Evolutionary conservation across 257 asterid genomes (phyloP), one percentile per base, ranked within the genome.

Genomic region (Orobanche coerulescens): DNA sequence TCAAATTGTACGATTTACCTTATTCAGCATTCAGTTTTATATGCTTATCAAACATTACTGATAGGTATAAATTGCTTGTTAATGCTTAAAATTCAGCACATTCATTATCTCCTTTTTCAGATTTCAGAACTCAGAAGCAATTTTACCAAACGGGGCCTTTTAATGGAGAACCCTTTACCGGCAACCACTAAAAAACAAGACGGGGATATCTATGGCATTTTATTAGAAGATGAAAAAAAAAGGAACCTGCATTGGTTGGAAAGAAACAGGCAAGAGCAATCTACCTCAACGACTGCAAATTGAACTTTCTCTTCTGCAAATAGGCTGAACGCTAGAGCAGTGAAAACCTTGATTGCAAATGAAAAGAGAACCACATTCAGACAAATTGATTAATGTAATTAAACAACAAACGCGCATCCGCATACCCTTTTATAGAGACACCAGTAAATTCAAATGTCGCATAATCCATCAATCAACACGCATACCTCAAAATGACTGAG

Each of bases 401-500:
- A 43, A 66, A 46, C 26, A 44, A 19, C 37, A 51, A 25, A 68
- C 5, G 7, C 6, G 42, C 16, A 50, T 34, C 51, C 63, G 28
- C 62, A 25, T 5, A 23, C 54, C 61, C 44, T 10, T 25, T 49
- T 15, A 28, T 64, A 23, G 51, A 37, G 37, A 24, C 30, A 46
- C 56, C 47, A 57, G n/a, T 25, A 30, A 30, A 43, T 42, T 19
- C 46, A 34, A 62, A 61, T 47, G 51, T 22, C 48, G 28, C 7
- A 23, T 3, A 47, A 54, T 18, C 2, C 36, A 66, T 39, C 48
- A 28, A 69, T 49, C 61, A 33, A 53, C 55, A 66, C 44, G 61
- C 61, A 70, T 66, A 87, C 98, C 96, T 92, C 98, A 70, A 92
- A 92, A 67, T 92, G 97, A 82, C 89, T 84, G 53, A 88, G 92